These are phyloP conservation scores for Polygonum aviculare DNA, from an alignment of 148 eudicot species.

Conservation along the genomic window DNA sequence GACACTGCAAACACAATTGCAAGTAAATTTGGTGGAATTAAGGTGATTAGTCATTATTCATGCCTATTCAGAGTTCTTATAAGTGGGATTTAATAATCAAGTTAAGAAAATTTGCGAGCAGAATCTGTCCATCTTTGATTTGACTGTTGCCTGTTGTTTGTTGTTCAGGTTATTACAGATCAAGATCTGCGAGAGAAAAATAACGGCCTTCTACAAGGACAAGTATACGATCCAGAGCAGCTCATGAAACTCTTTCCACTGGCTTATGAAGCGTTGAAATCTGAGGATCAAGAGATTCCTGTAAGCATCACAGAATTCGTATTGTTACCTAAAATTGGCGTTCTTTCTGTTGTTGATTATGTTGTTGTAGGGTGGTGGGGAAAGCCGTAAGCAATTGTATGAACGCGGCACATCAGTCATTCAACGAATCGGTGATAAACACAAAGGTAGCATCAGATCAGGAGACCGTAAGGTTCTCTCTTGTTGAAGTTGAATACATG, in stretches of 20 bases:
- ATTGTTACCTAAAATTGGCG: not conserved
- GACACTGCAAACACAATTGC: conserved; percentile 76
- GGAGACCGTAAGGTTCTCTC: not conserved
- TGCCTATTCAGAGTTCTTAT: not conserved
- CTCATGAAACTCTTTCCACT: conserved; percentile 34
- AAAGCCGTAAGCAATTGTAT: conserved; percentile 73
- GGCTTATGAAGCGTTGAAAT: conserved; percentile 49
- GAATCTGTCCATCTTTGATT: not conserved
- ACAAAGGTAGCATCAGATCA: conserved; percentile 38
- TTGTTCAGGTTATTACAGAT: conserved; percentile 55
- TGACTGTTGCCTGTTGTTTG: not conserved
- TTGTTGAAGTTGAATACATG: not conserved
- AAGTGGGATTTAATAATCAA: not conserved
- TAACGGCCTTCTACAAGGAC: conserved; percentile 84
- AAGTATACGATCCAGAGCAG: conserved; percentile 26
- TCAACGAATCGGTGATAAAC: conserved; percentile 57
- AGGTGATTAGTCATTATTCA: conserved; percentile 23
- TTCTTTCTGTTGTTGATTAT: not conserved
- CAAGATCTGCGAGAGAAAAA: conserved; percentile 66
- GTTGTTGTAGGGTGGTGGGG: conserved; percentile 82
- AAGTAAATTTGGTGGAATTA: conserved; percentile 50
- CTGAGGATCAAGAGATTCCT: conserved; percentile 58
- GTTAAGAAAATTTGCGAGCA: not conserved
- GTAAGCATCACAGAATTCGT: conserved; percentile 24
- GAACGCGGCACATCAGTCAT: conserved; percentile 53